Evolutionary conservation across 2,329 filamentous ascomycete genomes (phyloP), one percentile per base, ranked within the genome.

Genomic region (Claviceps paspali): DNA sequence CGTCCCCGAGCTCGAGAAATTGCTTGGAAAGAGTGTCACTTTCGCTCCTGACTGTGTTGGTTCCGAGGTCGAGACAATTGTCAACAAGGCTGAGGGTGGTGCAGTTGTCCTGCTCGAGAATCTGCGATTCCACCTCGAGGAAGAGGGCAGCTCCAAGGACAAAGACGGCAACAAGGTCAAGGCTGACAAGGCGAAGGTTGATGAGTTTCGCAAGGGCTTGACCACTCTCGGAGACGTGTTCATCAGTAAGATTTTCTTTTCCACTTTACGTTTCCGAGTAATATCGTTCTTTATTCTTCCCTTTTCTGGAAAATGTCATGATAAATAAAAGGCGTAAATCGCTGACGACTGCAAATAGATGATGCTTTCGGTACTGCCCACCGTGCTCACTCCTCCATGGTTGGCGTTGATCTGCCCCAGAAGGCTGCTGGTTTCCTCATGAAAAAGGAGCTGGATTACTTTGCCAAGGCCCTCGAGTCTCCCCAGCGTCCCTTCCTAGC

Each of bases 391-490:
- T 95, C 86, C 63, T 96, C 88, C 62, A 98, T 98, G 91, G 91
- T 98, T 53, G 91, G 91, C 54, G 74, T 95, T 46, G 78, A 95
- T 49, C 80, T 98, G 34, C 87, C 88, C 50, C 85, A 96, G 63
- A 95, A 94, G 72, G 91, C 91, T 8, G 84, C 88, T 40, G 91
- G 91, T 45, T 98, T 95, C 79, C 78, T 98, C 55, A 86, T 98
- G 73, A 98, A 98, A 82, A 98, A 96, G 73, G 91, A 98, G 67
- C 82, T 98, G 45, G 91, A 98, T 59, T 98, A 98, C 79, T 98
- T 98, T 59, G 91, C 91, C 47, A 76, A 95, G 70, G 91, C 86
- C 28, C 82, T 98, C 43, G 91, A 98, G 70, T 77, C 73, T 52
- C 91, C 91, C 44, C 73, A 92, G 68, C 79, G 88, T 40, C 91